Conservation (phyloP, 805 yeast genomes). For the Spathaspora hagerdaliae region DNA sequence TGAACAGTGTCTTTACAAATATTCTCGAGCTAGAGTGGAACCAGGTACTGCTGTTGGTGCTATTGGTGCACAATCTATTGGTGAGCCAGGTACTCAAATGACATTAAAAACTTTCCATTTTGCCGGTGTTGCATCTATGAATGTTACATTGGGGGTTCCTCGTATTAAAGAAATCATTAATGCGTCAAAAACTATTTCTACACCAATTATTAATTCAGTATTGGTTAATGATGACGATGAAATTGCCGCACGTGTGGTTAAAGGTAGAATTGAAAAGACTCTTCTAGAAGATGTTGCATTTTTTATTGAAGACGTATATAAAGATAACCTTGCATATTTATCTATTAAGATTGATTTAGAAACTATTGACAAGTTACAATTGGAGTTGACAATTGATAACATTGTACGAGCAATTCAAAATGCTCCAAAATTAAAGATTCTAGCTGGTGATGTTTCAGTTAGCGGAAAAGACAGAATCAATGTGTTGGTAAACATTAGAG, state of each 20-base stretch:
- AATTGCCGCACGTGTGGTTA: constrained; percentile 97
- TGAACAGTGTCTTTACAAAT: constrained; percentile 73
- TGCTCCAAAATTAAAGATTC: constrained; percentile 88
- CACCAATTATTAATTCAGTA: constrained; percentile 94
- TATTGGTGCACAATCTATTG: constrained; percentile 98
- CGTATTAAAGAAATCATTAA: constrained; percentile 98
- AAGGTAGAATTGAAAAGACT: constrained; percentile 95
- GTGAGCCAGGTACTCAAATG: constrained; percentile 99
- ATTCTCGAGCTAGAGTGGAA: constrained; percentile 86
- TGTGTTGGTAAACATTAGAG: constrained; percentile 49
- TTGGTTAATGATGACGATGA: constrained; percentile 91
- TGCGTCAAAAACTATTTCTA: constrained; percentile 91
- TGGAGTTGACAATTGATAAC: constrained; percentile 82
- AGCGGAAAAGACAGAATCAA: constrained; percentile 63
- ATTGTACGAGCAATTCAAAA: constrained; percentile 75
- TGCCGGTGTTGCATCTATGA: constrained; percentile 99
- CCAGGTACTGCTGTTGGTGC: constrained; percentile 99
- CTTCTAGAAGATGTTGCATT: constrained; percentile 78
- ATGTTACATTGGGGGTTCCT: constrained; percentile 97
- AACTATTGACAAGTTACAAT: constrained; percentile 84
- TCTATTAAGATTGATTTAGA: constrained; percentile 77
- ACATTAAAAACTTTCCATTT: constrained; percentile 90
- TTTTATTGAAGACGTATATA: constrained; percentile 92
- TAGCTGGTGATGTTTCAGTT: constrained; percentile 65
- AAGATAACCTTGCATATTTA: constrained; percentile 69